Evolutionary conservation across 129 eudicot genomes (phyloP), one percentile per base, ranked within the genome.

Genomic region (Apium graveolens): DNA sequence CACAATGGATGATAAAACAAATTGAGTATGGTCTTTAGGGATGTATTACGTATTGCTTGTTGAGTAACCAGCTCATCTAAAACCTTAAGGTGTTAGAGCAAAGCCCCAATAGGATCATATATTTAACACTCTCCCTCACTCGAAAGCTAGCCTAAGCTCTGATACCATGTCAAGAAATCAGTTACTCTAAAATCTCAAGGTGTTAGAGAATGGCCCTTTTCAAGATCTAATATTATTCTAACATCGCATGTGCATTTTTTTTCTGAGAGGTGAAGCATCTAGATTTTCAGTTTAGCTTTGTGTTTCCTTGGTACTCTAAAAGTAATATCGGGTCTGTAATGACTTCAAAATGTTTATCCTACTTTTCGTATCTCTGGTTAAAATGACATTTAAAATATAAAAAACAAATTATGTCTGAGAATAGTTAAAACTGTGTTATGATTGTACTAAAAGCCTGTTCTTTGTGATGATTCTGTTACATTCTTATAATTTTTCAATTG

Each of bases 311-410:
- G 7, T n/a, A 9, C 24, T 24, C 7, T 39, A 72, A 72, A 72
- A 39, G 4, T 41, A 11, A n/a, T 70, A 69, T 51, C 81, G 37
- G 74, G 41, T 74, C 62, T 20, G 57, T 44, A 55, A 71, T 60
- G 76, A 60, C 80, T 72, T 41, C 45, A 16, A 79, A 18, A 75
- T 77, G 29, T 77, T 82, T 68, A 18, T 49, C 62, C 46, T 45
- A 32, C 39, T 69, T 60, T 16, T 95, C 83, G 95, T 95, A n/a
- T 70, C 97, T 55, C 97, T 97, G 42, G 96, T 92, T 68, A 95
- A 95, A 84, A 95, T 95, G 99, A 95, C 99, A 39, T 83, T 95
- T 84, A 89, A 89, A 82, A 95, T 95, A 96, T 95, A 89, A 88
- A 95, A 66, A 70, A 37, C 24, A 32, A 27, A 11, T 9, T 68